Base-by-base conservation (phyloP, 192 early-diverging fungal genomes). In the Obelidium mucronatum region DNA sequence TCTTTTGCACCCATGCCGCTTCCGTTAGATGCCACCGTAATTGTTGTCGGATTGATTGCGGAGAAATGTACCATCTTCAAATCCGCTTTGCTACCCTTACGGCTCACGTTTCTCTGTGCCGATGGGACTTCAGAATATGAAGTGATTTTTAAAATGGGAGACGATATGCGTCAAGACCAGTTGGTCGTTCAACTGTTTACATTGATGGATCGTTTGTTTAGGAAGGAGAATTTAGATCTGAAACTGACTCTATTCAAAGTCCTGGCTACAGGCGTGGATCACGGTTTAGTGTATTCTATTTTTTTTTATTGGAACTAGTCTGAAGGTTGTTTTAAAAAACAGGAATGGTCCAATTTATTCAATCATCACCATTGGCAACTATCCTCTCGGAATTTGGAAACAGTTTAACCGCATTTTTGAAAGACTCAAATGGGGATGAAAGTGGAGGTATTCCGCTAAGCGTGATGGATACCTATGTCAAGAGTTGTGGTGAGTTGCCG, bases 151-250 rank as follows among this genome's bases (percentile, higher is more conserved):
- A 99, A 99, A 83, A 91, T 92, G 0, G 98, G 98, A 6, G 98
- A 99, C 77, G 98, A 99, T 74, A 85, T 96, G 77, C 85, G 97
- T 51, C 98, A 99, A 86, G 98, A 99, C 84, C 98, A 99, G 81
- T 86, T 99, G 30, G 96, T 97, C 1, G 94, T 99, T 53, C 98
- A 99, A 79, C 91, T 99, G 56, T 95, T 98, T 51, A 96, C 94
- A 0, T 88, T 99, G 26, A 99, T 99, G 97, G 96, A 99, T 77
- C 88, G 92, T 65, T 82, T 99, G 37, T 82, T 99, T 36, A 90
- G 92, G 36, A 97, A 97, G 76, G 98, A 99, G 76, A 99, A 96
- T 78, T 83, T 99, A 63, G 96, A 99, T 74, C 82, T 99, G 51
- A 89, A 89, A 64, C 78, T 99, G 60, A 97, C 93, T 59, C 96